A percentile compares a stretch with the other conserved stretches of the same genome.
phyloP scores from a whole-genome alignment of 176 grass and related monocot species.

The Aegilops sharonensis region DNA sequence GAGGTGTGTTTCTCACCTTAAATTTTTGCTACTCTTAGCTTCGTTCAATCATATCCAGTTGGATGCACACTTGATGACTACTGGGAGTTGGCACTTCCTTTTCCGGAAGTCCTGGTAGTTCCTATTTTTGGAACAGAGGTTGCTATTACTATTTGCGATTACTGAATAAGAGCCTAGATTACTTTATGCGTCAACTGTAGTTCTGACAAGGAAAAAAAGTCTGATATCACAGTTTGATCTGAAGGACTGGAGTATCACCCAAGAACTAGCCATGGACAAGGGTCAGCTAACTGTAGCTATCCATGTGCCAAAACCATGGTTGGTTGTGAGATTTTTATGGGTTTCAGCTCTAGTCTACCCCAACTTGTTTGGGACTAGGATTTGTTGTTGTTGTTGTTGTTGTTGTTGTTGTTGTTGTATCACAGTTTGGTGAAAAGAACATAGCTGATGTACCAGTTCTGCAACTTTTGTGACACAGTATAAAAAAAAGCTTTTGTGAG shows the following conservation, averaged over 20 bases:
- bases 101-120: not conserved
- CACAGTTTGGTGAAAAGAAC: slow-evolving; percentile 2
- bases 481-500: too few relatives aligned
- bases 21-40: not conserved
- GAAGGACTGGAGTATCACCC: too few relatives aligned
- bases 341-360: too few relatives aligned
- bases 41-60: slow-evolving; percentile 2
- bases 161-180: not conserved
- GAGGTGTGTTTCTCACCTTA: not conserved
- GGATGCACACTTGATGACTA: not conserved
- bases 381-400: too few relatives aligned
- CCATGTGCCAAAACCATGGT: too few relatives aligned
- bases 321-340: too few relatives aligned
- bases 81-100: not conserved
- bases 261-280: too few relatives aligned
- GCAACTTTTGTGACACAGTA: not conserved
- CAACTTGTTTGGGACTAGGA: too few relatives aligned
- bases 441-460: not conserved
- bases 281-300: too few relatives aligned
- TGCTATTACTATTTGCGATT: not conserved
- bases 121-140: not conserved
- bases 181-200: not conserved
- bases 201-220: slow-evolving; percentile 1
- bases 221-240: slow-evolving; percentile 2
- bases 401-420: not conserved